Base-by-base conservation (phyloP, 164 flowering plant species). In the Berberis thunbergii region DNA sequence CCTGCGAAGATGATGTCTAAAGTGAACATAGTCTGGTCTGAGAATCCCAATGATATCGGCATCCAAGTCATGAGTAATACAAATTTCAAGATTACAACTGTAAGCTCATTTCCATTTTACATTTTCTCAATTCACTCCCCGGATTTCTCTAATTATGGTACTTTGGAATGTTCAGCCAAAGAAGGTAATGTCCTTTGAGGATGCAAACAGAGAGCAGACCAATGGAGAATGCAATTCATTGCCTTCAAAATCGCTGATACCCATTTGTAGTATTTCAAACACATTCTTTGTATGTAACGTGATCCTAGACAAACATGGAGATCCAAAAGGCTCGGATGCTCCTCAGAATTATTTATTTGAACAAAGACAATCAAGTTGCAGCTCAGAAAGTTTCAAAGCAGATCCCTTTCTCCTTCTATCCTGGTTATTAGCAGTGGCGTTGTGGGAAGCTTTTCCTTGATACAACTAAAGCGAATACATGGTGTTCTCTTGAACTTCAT, bases 181-280 rank as follows among this genome's bases (percentile, higher is more conserved):
- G 80, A 91, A 95, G 79, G 90, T 91, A 7, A 59, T 82, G 73
- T 73, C 85, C 4, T 92, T 91, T 67, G 98, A 95, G 72, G 98
- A 95, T 75, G 72, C 91, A 49, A 95, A 75, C 97, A 89, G 67
- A 77, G 96, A 77, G 99, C 98, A 1, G 75, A 72, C 77, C 97
- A 85, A 63, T 95, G 99, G 99, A 95, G 69, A 86, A 86, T 64
- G 96, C 97, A 11, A 91, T 95, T 9, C 98, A 95, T 75, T 73
- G 78, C 63, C 92, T 95, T 72, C 97, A 95, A 68, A 84, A 80
- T 56, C 87, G 83, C 72, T 86, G 83, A 89, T 60, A 45, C 13
- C 5, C 10, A 49, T 8, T 44, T 55, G 49, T 4, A 7, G 46
- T 5, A 3, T 53, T 49, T 63, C 12, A 6, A 63, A 44, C 48